These are phyloP conservation scores for Penicillium sp. DNA, from an alignment of 2,329 filamentous ascomycete genomes.

Conservation along the genomic window DNA sequence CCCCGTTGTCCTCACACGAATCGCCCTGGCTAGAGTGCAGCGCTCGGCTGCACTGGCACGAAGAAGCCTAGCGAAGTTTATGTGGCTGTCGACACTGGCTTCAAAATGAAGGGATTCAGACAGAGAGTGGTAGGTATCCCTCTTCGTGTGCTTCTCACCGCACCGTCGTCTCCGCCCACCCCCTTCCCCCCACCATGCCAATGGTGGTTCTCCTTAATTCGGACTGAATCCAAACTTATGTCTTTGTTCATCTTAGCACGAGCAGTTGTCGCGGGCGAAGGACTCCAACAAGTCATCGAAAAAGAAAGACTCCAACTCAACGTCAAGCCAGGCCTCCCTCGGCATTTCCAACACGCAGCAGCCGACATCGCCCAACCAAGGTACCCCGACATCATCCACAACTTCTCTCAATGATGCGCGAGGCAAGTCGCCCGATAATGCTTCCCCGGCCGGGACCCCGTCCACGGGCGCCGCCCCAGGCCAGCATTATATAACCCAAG, in stretches of 20 bases:
- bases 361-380: constrained; percentile 59
- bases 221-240: constrained; percentile 9
- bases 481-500: constrained; percentile 41
- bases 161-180: constrained; percentile 26
- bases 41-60: constrained; percentile 36
- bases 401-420: constrained; percentile 81
- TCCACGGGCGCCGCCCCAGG: constrained; percentile 30
- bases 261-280: constrained; percentile 90
- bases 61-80: constrained; percentile 33
- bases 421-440: constrained; percentile 65
- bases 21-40: constrained; percentile 37
- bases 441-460: constrained; percentile 29
- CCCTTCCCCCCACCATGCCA: constrained; percentile 24
- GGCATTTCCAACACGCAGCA: constrained; percentile 51
- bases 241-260: constrained; percentile 49
- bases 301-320: constrained; percentile 65
- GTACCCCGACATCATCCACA: constrained; percentile 83
- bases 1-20: constrained; percentile 20
- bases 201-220: constrained; percentile 6
- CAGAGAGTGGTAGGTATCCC: constrained; percentile 82
- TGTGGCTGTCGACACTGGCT: constrained; percentile 34
- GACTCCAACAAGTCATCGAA: constrained; percentile 77
- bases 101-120: constrained; percentile 93
- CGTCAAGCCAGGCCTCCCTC: constrained; percentile 63
- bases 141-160: constrained; percentile 18